A percentile compares a stretch with the other conserved stretches of the same genome.
These are phyloP conservation scores for Puccinia novopanici DNA, from an alignment of 1,284 basidiomycete species.

Conservation along the genomic window DNA sequence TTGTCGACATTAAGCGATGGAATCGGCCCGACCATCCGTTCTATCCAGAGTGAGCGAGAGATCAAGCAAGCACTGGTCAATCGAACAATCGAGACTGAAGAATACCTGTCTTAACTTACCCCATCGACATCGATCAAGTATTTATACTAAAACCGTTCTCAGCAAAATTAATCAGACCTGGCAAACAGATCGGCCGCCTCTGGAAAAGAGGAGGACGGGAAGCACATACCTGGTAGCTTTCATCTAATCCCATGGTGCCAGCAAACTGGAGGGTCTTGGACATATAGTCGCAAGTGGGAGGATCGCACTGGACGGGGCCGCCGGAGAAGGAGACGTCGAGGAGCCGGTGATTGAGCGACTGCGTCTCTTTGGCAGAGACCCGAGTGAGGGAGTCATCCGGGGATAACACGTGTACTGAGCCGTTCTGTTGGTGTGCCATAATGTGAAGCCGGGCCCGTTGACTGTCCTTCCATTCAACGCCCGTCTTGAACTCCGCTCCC, in stretches of 20 bases:
- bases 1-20: constrained; percentile 57
- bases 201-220: constrained; percentile 15
- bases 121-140: constrained; percentile 58
- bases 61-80: no score
- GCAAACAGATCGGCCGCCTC: not conserved
- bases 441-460: constrained; percentile 57
- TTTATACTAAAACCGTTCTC: constrained; percentile 53
- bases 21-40: constrained; percentile 54
- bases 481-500: constrained; percentile 56
- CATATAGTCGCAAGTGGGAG: constrained; percentile 56
- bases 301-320: constrained; percentile 57
- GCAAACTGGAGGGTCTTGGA: constrained; percentile 55
- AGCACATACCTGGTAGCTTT: constrained; percentile 53
- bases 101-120: no score
- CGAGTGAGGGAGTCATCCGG: constrained; percentile 37
- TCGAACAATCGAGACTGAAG: no score
- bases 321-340: constrained; percentile 55
- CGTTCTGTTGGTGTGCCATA: constrained; percentile 53
- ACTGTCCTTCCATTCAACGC: constrained; percentile 55
- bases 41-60: not conserved
- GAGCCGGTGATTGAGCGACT: constrained; percentile 52
- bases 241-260: constrained; percentile 56
- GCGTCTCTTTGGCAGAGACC: constrained; percentile 35
- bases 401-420: constrained; percentile 52
- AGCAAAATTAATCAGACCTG: not conserved